Evolutionary conservation across 805 yeast species (phyloP).

Genomic region (Zygosaccharomyces rouxii): DNA sequence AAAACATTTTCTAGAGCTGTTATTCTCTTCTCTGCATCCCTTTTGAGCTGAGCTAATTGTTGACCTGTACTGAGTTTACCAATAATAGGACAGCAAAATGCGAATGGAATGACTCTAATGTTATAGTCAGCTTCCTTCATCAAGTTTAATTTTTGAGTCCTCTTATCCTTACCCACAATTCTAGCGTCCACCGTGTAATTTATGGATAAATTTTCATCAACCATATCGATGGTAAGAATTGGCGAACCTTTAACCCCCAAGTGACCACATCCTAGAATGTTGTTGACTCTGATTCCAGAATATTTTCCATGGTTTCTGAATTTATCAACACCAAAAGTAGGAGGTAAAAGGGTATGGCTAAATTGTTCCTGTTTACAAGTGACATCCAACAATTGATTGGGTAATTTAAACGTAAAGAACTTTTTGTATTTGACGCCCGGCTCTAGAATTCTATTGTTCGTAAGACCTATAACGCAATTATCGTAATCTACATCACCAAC

Average conservation of each 20-base stretch:
- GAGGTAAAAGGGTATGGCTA: conserved; percentile 39
- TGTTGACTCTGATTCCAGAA: conserved; percentile 32
- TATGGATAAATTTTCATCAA: conserved; percentile 44
- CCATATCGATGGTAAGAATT: conserved; percentile 46
- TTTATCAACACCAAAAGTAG: conserved; percentile 39
- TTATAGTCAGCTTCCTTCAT: conserved; percentile 37
- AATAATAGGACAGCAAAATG: conserved; percentile 27
- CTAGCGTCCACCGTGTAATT: conserved; percentile 54
- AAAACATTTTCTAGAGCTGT: conserved; percentile 25
- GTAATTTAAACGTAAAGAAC: conserved; percentile 55
- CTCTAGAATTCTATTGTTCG: conserved; percentile 44
- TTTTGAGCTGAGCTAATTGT: conserved; percentile 25
- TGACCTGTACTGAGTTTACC: conserved; percentile 20
- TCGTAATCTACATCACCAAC: conserved; percentile 46
- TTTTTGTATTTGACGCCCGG: conserved; percentile 52
- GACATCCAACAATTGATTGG: conserved; percentile 49
- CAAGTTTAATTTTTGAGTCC: conserved; percentile 29
- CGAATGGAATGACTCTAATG: conserved; percentile 41
- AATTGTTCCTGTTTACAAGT: conserved; percentile 45
- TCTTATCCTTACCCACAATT: conserved; percentile 45
- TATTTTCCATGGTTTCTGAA: conserved; percentile 32
- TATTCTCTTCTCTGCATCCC: conserved; percentile 28
- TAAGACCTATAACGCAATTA: conserved; percentile 47
- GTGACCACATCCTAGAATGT: conserved; percentile 47
- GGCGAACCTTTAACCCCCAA: conserved; percentile 50